These are phyloP conservation scores for Dipteronia dyeriana DNA, from an alignment of 345 rosid genomes.

Conservation along the genomic window DNA sequence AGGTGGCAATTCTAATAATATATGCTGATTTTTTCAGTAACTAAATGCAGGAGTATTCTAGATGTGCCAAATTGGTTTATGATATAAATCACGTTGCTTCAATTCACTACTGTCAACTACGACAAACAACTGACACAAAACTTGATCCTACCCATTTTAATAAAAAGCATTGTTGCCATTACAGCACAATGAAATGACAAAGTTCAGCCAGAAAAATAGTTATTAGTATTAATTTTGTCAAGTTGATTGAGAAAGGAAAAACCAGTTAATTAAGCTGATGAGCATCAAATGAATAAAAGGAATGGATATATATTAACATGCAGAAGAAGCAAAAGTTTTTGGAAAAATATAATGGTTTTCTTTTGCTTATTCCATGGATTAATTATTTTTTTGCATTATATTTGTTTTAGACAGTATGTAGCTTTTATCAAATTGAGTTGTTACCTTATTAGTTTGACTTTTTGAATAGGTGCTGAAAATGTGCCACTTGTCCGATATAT, in stretches of 20 bases:
- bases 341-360: not conserved
- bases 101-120: constrained; percentile 5
- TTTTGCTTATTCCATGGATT: not conserved
- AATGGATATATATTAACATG: too few relatives aligned
- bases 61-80: not conserved
- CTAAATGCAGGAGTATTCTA: not conserved
- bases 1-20: not conserved
- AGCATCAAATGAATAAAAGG: not conserved
- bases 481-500: not conserved
- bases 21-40: not conserved
- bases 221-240: not conserved
- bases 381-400: too few relatives aligned
- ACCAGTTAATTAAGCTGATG: not conserved
- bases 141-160: not conserved
- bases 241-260: not conserved
- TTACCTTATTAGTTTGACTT: not conserved
- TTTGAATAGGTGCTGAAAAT: not conserved
- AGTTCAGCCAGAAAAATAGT: not conserved
- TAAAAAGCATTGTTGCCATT: not conserved
- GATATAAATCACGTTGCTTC: not conserved
- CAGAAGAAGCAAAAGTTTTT: too few relatives aligned
- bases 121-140: not conserved
- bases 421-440: not conserved
- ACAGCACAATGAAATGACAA: not conserved
- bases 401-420: not conserved